Percentiles rank a stretch among this genome's conserved stretches.
phyloP scores from a whole-genome alignment of 164 flowering plant genomes.

The Euptelea pleiosperma region DNA sequence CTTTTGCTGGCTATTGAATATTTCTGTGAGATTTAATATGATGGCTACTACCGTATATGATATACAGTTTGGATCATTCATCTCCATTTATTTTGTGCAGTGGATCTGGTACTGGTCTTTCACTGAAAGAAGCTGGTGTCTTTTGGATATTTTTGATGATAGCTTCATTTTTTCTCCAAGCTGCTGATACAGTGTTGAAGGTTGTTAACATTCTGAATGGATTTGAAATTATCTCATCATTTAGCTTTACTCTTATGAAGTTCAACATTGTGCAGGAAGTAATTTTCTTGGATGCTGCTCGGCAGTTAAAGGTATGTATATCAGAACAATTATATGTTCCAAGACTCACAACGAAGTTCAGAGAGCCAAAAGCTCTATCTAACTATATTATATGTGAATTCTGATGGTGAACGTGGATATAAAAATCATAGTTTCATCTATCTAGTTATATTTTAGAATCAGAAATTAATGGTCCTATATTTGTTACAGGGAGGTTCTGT shows the following conservation, averaged over 20 bases:
- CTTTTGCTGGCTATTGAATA: neutral
- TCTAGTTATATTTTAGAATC: neutral
- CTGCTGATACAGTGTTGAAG: constrained; percentile 93
- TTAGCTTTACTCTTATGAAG: constrained; percentile 1
- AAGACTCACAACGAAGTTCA: constrained; percentile 1
- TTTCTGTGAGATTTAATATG: too few species aligned
- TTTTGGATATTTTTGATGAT: constrained; percentile 93
- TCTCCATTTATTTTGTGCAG: constrained; percentile 39
- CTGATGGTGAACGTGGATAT: neutral
- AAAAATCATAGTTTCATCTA: neutral
- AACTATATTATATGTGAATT: neutral
- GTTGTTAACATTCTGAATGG: constrained; percentile 30
- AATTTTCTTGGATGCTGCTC: constrained; percentile 64
- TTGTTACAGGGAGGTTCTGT: constrained; percentile 71
- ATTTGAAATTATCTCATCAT: neutral
- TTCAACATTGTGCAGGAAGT: constrained; percentile 54
- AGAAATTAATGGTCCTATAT: neutral
- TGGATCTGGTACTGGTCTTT: constrained; percentile 81
- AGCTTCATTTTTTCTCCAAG: constrained; percentile 85
- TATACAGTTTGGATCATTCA: neutral
- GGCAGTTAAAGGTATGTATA: constrained; percentile 55
- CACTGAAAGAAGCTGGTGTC: constrained; percentile 70
- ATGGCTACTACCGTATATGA: too few species aligned
- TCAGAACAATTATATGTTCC: neutral
- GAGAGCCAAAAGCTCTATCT: neutral